Conservation (phyloP, 2,329 filamentous ascomycete genomes). For the Ilyonectria destructans region DNA sequence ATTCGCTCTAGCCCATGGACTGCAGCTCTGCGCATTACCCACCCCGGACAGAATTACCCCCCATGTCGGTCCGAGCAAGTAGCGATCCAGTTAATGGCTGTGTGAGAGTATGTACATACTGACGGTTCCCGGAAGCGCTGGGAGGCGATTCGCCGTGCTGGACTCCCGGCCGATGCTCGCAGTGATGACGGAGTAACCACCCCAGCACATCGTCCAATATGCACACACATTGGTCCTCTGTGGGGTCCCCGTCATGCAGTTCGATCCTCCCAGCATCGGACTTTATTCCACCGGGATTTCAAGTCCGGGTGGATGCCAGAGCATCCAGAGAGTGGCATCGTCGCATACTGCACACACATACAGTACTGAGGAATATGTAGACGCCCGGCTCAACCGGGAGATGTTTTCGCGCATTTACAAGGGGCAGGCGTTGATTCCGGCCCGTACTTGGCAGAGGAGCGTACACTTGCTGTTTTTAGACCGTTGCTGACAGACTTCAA, state of each 20-base stretch:
- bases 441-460: neutral
- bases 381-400: constrained; percentile 14
- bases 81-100: constrained; percentile 15
- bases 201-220: constrained; percentile 15
- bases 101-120: neutral
- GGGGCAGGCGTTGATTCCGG: neutral
- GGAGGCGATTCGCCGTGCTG: constrained; percentile 15
- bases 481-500: neutral
- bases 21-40: constrained; percentile 27
- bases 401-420: constrained; percentile 10
- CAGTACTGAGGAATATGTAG: neutral
- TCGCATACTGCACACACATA: neutral
- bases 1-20: constrained; percentile 33
- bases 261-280: constrained; percentile 22
- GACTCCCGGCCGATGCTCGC: constrained; percentile 15
- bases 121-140: constrained; percentile 16
- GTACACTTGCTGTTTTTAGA: constrained; percentile 4
- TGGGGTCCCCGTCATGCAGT: constrained; percentile 26
- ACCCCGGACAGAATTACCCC: constrained; percentile 9
- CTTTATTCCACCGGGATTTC: constrained; percentile 31
- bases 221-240: constrained; percentile 17
- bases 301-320: constrained; percentile 20
- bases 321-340: constrained; percentile 7
- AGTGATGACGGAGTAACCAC: constrained; percentile 13
- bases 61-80: constrained; percentile 23